Evolutionary conservation across 75 land plant species (phyloP), one percentile per base, ranked within the genome.

Genomic region (Selaginella moellendorffii): DNA sequence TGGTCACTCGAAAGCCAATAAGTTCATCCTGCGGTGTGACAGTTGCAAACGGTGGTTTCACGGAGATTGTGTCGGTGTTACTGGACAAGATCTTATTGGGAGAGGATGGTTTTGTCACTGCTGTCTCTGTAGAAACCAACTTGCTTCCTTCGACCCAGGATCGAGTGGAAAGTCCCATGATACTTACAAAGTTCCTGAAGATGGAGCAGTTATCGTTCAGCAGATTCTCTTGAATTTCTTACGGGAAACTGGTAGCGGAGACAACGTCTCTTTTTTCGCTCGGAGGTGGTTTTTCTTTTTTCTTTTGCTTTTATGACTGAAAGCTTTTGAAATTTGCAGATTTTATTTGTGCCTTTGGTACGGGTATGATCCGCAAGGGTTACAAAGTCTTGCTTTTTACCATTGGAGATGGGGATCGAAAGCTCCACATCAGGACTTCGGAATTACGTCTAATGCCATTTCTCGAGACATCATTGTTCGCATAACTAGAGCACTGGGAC

Each of bases 261-360:
- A 90, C 67, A 82, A 81, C 66, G 60, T 71, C 0, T 76, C 86
- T 63, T 64, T 78, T 14, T 86, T 73, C 78, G 80, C 83, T 56
- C 80, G 84, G 26, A 76, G 99, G 99, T 95, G 25, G 46, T 5
- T 5, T 36, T 36, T 36, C 14, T 14, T 36, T 36, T 36, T 5
- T 36, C 14, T 14, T 36, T 5, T 36, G 14, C 46, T 36, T 36
- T 36, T 36, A 36, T 36, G 46, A 5, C 10, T 36, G 14, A 10
- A 27, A 18, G 51, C 5, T 19, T 30, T 14, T 53, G 29, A 0
- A 10, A n/a, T 60, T 14, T 73, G 71, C 81, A 95, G 99, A 85
- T 95, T 90, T 70, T 84, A 90, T 74, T 74, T 90, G 29, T 95
- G 92, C 74, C 68, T 79, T 19, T 95, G 99, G 99, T 85, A 77